Percentiles rank a stretch among this genome's conserved stretches.
These are phyloP conservation scores for Scenedesmus sp. DNA, from an alignment of 163 green algal genomes.

Conservation along the genomic window DNA sequence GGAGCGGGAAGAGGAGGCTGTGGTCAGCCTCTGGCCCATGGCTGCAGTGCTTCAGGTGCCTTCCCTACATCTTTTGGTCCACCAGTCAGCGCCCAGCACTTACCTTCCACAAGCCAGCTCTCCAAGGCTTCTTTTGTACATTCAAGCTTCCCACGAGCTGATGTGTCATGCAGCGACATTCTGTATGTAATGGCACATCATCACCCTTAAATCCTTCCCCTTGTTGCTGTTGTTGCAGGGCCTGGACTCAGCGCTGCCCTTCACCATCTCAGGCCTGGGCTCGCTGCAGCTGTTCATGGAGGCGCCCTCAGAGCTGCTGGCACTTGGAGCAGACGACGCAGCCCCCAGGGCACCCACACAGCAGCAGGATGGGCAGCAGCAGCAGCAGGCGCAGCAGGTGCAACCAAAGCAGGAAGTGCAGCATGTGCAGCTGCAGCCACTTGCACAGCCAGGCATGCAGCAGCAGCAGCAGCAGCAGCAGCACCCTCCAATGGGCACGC, in stretches of 20 bases:
- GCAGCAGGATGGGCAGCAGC: neutral
- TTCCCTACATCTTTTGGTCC: neutral
- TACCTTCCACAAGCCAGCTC: neutral
- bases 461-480: constrained; percentile 30
- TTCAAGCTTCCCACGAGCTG: neutral
- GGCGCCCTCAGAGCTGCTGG: neutral
- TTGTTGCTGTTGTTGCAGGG: neutral
- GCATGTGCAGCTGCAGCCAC: neutral
- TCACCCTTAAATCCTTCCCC: neutral
- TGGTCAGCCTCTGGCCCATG: neutral
- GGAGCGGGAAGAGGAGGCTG: neutral
- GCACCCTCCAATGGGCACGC: neutral
- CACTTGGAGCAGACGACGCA: neutral
- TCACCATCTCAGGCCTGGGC: neutral
- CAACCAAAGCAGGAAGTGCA: neutral
- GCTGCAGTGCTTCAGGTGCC: neutral
- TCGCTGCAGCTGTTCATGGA: constrained; percentile 7
- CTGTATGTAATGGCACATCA: neutral
- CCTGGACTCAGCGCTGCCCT: neutral
- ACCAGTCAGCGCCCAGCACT: neutral
- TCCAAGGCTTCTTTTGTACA: neutral
- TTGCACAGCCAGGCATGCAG: neutral
- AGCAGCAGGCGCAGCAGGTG: neutral
- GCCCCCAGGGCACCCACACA: neutral
- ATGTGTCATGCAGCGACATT: neutral